Percentiles rank a stretch among this genome's conserved stretches.
phyloP scores from a whole-genome alignment of 225 moss, liverwort and hornwort species.

The Physcomitrellopsis africana region DNA sequence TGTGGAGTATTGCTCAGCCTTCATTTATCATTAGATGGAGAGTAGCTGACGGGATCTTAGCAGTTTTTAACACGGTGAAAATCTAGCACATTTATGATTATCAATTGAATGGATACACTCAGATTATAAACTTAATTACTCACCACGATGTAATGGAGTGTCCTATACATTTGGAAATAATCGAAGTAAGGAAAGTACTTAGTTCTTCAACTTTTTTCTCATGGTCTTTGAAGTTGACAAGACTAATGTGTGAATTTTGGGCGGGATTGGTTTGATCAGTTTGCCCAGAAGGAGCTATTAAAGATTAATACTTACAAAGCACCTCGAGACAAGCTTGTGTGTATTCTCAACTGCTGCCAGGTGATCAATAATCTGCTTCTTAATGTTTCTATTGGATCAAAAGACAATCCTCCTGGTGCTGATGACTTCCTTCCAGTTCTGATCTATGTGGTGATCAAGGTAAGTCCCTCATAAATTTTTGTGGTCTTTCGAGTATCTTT shows the following conservation, averaged over 20 bases:
- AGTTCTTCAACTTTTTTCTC: neutral
- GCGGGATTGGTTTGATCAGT: conserved; percentile 48
- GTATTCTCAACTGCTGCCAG: conserved; percentile 96
- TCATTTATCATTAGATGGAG: conserved; percentile 1
- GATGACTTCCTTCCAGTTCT: conserved; percentile 98
- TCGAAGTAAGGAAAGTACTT: conserved; percentile 1
- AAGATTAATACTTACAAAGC: conserved; percentile 96
- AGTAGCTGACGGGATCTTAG: neutral
- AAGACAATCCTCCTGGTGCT: conserved; percentile 95
- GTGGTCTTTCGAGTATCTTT: conserved; percentile 13
- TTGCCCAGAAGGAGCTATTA: conserved; percentile 97
- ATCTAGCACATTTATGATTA: neutral
- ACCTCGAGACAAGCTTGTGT: conserved; percentile 95
- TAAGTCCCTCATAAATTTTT: conserved; percentile 41
- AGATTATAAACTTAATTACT: conserved; percentile 12
- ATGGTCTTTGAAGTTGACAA: conserved; percentile 6
- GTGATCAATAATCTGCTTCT: conserved; percentile 96
- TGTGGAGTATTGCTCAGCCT: neutral
- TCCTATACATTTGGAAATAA: conserved; percentile 10
- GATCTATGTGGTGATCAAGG: conserved; percentile 96
- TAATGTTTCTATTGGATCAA: conserved; percentile 83
- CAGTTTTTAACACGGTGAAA: conserved; percentile 8
- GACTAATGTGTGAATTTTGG: conserved; percentile 25
- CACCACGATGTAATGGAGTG: neutral
- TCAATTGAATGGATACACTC: neutral